These are phyloP conservation scores for Lunasporangiospora selenospora DNA, from an alignment of 192 early-diverging fungal genomes.

Conservation along the genomic window DNA sequence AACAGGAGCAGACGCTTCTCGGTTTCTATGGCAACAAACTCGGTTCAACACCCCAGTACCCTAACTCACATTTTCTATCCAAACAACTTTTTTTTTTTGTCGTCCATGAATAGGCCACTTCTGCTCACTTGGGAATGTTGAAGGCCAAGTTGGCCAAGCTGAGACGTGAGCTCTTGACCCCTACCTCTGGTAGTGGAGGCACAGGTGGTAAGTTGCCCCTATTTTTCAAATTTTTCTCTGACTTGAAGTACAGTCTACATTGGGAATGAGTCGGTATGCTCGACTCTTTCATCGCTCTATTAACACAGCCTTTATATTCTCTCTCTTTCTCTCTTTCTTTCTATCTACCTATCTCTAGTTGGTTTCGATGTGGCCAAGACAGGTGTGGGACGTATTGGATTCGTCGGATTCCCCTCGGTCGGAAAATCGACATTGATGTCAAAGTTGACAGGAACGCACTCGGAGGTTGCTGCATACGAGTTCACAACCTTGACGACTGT, in stretches of 20 bases:
- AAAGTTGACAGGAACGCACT: slow-evolving; percentile 95
- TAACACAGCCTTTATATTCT: not conserved
- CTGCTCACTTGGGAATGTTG: slow-evolving; percentile 89
- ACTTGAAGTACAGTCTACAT: slow-evolving; percentile 2
- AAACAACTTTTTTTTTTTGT: not conserved
- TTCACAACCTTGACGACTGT: slow-evolving; percentile 99
- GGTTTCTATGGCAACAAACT: too few species aligned
- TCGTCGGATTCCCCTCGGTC: slow-evolving; percentile 97
- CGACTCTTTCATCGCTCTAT: too few species aligned
- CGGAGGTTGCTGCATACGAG: slow-evolving; percentile 96
- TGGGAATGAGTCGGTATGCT: not conserved
- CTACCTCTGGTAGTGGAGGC: slow-evolving; percentile 85
- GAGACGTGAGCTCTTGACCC: slow-evolving; percentile 91
- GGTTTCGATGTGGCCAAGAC: slow-evolving; percentile 99
- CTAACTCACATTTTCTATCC: too few species aligned
- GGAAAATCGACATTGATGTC: slow-evolving; percentile 99
- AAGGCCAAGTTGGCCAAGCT: slow-evolving; percentile 99
- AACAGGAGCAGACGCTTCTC: too few species aligned
- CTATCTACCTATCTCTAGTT: slow-evolving; percentile 44
- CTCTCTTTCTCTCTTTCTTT: not conserved
- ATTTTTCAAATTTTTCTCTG: not conserved
- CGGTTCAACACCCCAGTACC: too few species aligned
- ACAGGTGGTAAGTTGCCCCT: slow-evolving; percentile 63
- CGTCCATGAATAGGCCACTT: slow-evolving; percentile 80
- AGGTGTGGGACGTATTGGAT: slow-evolving; percentile 98